These are phyloP conservation scores for Neurospora sp. DNA, from an alignment of 2,329 filamentous ascomycete genomes.

Conservation along the genomic window DNA sequence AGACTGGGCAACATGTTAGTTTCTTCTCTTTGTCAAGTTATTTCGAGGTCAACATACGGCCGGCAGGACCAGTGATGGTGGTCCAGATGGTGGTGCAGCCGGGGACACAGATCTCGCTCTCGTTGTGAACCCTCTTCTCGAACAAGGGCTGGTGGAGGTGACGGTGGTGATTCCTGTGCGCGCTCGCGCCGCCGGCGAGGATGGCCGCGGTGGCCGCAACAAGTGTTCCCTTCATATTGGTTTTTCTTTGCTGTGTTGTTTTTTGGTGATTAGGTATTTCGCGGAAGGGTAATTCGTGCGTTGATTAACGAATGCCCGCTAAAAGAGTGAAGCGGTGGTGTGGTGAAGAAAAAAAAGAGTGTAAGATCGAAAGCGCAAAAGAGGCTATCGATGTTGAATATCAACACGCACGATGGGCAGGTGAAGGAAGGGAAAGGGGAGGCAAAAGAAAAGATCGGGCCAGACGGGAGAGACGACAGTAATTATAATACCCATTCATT, in stretches of 20 bases:
- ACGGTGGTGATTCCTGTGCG: slow-evolving; percentile 47
- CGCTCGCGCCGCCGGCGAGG: slow-evolving; percentile 45
- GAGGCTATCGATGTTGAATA: slow-evolving; percentile 38
- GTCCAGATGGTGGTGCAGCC: slow-evolving; percentile 66
- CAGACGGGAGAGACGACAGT: slow-evolving; percentile 27
- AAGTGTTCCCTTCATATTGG: slow-evolving; percentile 65
- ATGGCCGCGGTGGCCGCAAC: slow-evolving; percentile 52
- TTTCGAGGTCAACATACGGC: slow-evolving; percentile 38
- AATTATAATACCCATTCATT: slow-evolving; percentile 26
- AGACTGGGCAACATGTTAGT: slow-evolving; percentile 12
- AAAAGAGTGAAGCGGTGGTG: slow-evolving; percentile 75
- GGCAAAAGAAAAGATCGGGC: slow-evolving; percentile 23
- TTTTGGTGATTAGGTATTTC: slow-evolving; percentile 19
- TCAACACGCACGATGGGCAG: slow-evolving; percentile 38
- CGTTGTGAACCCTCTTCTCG: slow-evolving; percentile 34
- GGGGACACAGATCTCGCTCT: slow-evolving; percentile 41
- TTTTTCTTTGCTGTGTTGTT: slow-evolving; percentile 17
- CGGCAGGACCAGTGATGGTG: slow-evolving; percentile 58
- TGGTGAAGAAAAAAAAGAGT: slow-evolving; percentile 31
- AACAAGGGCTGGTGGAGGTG: slow-evolving; percentile 47
- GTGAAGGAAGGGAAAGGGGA: slow-evolving; percentile 24
- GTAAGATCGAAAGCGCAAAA: slow-evolving; percentile 40
- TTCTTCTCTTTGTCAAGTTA: no score
- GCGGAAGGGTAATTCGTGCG: not conserved
- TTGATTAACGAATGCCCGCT: slow-evolving; percentile 65